phyloP scores from a whole-genome alignment of 306 rosid species.

The Cicer cuneatum region DNA sequence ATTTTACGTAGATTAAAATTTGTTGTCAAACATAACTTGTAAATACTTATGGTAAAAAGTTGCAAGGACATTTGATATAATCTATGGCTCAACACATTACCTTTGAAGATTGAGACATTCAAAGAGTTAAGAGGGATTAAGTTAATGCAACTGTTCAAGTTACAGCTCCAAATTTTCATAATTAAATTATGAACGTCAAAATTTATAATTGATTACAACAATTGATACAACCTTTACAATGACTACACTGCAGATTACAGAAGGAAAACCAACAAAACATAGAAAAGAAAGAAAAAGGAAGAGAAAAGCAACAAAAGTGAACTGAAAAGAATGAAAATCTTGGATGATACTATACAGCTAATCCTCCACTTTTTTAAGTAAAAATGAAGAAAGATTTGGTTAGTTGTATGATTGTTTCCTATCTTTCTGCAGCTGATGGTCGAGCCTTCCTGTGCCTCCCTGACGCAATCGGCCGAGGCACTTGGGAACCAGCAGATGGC shows the following conservation, averaged over 20 bases:
- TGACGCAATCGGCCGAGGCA: constrained; percentile 50
- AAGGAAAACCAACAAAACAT: constrained; percentile 20
- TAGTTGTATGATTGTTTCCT: constrained; percentile 47
- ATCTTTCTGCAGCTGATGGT: constrained; percentile 52
- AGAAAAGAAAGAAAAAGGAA: constrained; percentile 9
- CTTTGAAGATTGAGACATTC: too few species aligned
- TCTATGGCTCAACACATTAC: too few species aligned
- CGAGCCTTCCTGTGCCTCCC: constrained; percentile 48
- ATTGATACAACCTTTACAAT: constrained; percentile 58
- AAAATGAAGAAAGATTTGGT: constrained; percentile 53
- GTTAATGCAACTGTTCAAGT: constrained; percentile 11
- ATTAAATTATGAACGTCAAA: constrained; percentile 48
- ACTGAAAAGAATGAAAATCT: constrained; percentile 31
- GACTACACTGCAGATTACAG: constrained; percentile 51
- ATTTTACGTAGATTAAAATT: too few species aligned
- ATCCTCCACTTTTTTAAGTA: constrained; percentile 48
- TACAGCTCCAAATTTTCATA: constrained; percentile 38
- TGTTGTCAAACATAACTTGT: too few species aligned
- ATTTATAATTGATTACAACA: constrained; percentile 54
- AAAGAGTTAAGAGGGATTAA: too few species aligned
- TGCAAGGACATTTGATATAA: too few species aligned
- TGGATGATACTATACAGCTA: constrained; percentile 59
- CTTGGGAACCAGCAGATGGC: constrained; percentile 65
- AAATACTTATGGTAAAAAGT: too few species aligned
- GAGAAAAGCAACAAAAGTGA: constrained; percentile 42